phyloP scores from a whole-genome alignment of 148 eudicot species.

The Vaccinium myrtillus region DNA sequence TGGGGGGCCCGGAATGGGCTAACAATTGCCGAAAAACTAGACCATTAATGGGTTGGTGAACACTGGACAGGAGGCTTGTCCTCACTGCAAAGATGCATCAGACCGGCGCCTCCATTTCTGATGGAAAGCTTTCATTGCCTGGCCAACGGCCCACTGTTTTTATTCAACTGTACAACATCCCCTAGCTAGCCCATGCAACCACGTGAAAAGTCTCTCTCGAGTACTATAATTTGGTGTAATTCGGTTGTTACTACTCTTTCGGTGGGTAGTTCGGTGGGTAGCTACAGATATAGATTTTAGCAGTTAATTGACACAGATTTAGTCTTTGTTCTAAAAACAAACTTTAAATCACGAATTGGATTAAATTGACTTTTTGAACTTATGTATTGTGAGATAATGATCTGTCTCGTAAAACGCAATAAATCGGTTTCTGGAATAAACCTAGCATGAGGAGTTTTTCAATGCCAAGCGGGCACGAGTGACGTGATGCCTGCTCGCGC shows the following conservation, averaged over 20 bases:
- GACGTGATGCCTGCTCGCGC: too few species aligned
- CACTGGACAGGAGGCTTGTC: background rate
- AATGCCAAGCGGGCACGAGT: too few species aligned
- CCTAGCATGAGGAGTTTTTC: too few species aligned
- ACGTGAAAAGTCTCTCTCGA: background rate
- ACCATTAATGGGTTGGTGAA: background rate
- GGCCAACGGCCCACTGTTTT: background rate
- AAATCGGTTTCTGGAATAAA: too few species aligned
- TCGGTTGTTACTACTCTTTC: background rate
- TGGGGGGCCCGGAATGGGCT: background rate
- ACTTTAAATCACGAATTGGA: too few species aligned
- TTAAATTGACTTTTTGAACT: too few species aligned
- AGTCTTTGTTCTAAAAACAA: background rate
- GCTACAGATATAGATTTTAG: background rate
- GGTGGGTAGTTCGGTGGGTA: conserved; percentile 2
- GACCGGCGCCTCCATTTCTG: conserved; percentile 4
- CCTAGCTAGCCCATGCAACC: background rate
- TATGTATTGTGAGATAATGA: too few species aligned
- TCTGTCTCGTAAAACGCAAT: too few species aligned
- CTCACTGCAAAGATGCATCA: background rate
- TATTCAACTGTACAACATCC: background rate
- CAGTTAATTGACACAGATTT: background rate
- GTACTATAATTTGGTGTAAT: background rate
- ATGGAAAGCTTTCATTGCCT: conserved; percentile 6
- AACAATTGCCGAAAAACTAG: background rate